Conservation (phyloP, 2,329 filamentous ascomycete species). For the Colletotrichum sublineola region DNA sequence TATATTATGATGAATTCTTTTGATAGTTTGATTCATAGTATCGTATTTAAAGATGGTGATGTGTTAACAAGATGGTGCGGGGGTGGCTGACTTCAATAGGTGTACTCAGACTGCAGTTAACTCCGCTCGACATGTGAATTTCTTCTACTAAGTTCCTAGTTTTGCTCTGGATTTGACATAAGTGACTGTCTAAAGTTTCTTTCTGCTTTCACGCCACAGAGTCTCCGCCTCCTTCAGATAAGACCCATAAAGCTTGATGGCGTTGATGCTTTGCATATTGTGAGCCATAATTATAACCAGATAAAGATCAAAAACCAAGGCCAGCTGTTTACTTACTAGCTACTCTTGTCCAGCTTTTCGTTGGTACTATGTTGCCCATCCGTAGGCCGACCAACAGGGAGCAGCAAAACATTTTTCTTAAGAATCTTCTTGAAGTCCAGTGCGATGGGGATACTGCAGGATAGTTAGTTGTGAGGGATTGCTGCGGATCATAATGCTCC, state of each 20-base stretch:
- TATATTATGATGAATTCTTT: no score
- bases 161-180: no score
- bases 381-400: conserved; percentile 97
- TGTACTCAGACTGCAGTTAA: no score
- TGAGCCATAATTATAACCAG: neutral
- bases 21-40: no score
- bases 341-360: conserved; percentile 95
- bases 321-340: conserved; percentile 68
- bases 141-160: no score
- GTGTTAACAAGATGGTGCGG: no score
- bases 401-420: conserved; percentile 93
- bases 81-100: no score
- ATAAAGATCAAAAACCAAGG: fast-evolving
- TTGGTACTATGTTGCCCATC: conserved; percentile 98
- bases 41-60: no score
- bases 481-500: neutral
- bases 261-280: conserved; percentile 74
- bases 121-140: no score
- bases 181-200: no score
- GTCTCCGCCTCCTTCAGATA: conserved; percentile 76
- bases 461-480: neutral
- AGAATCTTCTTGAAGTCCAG: conserved; percentile 97
- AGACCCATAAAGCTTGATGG: conserved; percentile 92
- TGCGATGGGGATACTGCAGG: conserved; percentile 87
- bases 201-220: conserved; percentile 7